Base-by-base conservation (phyloP, 192 early-diverging fungal species). In the Entomortierella chlamydospora region DNA sequence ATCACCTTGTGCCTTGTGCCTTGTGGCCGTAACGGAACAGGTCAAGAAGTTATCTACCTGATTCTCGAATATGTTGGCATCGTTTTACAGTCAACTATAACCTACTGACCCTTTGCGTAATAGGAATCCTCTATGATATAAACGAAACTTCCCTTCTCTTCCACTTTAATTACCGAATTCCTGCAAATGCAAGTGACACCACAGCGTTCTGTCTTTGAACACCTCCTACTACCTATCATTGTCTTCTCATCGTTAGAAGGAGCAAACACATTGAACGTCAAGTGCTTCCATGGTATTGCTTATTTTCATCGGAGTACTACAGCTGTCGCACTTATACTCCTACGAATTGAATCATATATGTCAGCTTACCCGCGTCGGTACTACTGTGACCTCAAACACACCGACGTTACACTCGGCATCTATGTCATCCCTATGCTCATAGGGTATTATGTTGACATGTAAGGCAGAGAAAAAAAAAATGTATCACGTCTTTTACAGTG, bases 131-230 rank as follows among this genome's bases (percentile, higher is more conserved):
- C 42, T 66, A 79, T 57, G 65, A 53, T 52, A 65, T 79, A 62
- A 79, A 79, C 22, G 76, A 79, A 42, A 54, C 60, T 28, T 18
- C 61, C 4, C 61, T 79, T n/a, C n/a, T 70, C 9, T 13, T 79
- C 11, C n/a, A 42, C 34, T 70, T 59, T 28, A 28, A 55, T 1
- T 62, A 50, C 5, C 34, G 25, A 0, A 55, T 70, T 20, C 25
- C 64, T 15, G 11, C 42, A 8, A 8, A 22, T 6, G 76, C 68
- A 2, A 2, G 11, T 7, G 66, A 67, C 1, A 66, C n/a, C n/a
- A n/a, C n/a, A n/a, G n/a, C n/a, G n/a, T n/a, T n/a, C 62, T 12
- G 29, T 70, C 31, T 49, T 79, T 70, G 76, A 70, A 49, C 76
- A 70, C 4, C 64, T 43, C 42, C 20, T 70, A 0, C 68, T 68